These are phyloP conservation scores for Camellia granthamiana DNA, from an alignment of 148 eudicot species.

Conservation along the genomic window DNA sequence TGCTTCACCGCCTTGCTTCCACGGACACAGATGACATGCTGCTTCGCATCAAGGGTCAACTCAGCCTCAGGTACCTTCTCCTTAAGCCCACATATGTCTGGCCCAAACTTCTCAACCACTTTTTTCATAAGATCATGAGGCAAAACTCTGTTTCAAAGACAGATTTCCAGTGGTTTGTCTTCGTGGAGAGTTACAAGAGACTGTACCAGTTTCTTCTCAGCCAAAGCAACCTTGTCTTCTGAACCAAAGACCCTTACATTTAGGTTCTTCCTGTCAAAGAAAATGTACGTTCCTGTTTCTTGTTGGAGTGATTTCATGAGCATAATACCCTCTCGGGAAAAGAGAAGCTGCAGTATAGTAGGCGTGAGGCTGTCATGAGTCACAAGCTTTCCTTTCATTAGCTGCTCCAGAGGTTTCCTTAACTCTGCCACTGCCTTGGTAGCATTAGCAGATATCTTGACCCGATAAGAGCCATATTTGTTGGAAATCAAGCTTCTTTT, in stretches of 20 bases:
- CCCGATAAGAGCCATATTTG: neutral
- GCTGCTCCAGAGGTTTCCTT: constrained; percentile 1
- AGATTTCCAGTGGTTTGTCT: neutral
- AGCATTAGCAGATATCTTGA: constrained; percentile 9
- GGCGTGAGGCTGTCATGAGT: neutral
- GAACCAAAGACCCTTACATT: neutral
- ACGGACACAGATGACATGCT: neutral
- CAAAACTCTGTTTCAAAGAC: neutral
- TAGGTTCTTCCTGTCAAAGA: constrained; percentile 7
- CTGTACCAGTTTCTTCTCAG: neutral
- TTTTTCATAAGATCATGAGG: constrained; percentile 6
- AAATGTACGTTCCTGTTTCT: constrained; percentile 8
- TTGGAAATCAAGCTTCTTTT: no score
- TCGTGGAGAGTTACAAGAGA: neutral
- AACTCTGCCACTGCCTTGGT: constrained; percentile 3
- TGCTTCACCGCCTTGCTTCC: neutral
- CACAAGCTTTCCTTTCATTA: constrained; percentile 3
- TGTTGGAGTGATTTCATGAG: constrained; percentile 7
- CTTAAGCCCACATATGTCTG: neutral
- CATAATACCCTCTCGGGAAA: constrained; percentile 4
- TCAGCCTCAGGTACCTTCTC: constrained; percentile 1
- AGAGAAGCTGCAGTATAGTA: neutral
- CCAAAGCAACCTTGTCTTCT: neutral
- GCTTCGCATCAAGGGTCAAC: neutral
- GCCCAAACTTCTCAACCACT: constrained; percentile 3